These are phyloP conservation scores for Neonectria faginata DNA, from an alignment of 2,329 filamentous ascomycete genomes.

Conservation along the genomic window DNA sequence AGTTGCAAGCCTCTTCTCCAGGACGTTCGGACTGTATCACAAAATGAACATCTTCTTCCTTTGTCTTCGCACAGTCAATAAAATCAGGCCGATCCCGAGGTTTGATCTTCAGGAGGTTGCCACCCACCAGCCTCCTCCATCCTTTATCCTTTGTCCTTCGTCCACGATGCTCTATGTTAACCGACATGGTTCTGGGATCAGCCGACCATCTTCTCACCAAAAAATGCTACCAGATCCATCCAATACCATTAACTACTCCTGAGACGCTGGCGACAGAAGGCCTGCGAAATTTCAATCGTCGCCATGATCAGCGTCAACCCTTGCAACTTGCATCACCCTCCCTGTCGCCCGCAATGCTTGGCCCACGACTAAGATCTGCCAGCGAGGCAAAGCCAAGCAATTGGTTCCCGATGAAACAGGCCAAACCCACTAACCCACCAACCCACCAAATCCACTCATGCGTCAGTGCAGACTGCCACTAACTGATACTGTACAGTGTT, in stretches of 20 bases:
- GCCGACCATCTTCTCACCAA: neutral
- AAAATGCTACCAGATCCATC: neutral
- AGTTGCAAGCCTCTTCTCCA: neutral
- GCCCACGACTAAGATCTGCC: slow-evolving; percentile 33
- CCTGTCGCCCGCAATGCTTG: slow-evolving; percentile 22
- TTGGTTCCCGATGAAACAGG: slow-evolving; percentile 35
- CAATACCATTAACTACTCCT: neutral
- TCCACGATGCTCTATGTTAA: neutral
- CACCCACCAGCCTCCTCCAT: slow-evolving; percentile 2
- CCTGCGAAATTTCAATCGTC: slow-evolving; percentile 48
- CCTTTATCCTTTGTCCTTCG: slow-evolving; percentile 5
- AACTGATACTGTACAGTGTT: neutral
- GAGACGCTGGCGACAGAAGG: slow-evolving; percentile 24
- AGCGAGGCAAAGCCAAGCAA: slow-evolving; percentile 25
- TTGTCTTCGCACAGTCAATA: neutral
- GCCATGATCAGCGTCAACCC: slow-evolving; percentile 37
- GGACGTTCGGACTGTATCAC: neutral
- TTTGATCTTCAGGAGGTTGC: slow-evolving; percentile 37
- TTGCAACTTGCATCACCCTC: slow-evolving; percentile 9
- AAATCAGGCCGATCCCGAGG: slow-evolving; percentile 14
- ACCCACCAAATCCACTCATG: neutral
- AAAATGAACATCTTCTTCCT: too few species aligned
- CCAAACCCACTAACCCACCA: neutral
- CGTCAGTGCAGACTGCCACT: neutral
- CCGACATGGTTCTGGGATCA: slow-evolving; percentile 7